Base-by-base conservation (phyloP, 805 yeast species). In the Geotrichum ghanense region DNA sequence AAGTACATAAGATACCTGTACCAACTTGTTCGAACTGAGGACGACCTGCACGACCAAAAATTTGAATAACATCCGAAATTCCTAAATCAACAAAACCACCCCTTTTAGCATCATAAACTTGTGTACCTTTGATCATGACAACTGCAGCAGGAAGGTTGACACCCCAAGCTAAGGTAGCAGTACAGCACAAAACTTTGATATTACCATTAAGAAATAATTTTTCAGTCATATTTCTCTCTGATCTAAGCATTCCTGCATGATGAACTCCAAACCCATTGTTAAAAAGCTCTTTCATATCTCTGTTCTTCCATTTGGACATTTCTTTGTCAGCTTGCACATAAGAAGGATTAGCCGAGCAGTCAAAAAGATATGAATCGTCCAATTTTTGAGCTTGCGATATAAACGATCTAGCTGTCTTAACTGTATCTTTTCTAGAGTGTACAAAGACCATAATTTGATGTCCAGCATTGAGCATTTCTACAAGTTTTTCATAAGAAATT, bases 81-180 rank as follows among this genome's bases (percentile, higher is more conserved):
- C 97, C 97, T 35, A 94, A 69, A 60, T 92, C 98, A 2, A 82
- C 77, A 58, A 80, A 86, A 0, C 98, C 98, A 73, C 98, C 98
- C 45, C 82, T 83, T 60, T 89, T 86, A 0, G 97, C 74, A 60
- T 92, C 95, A 60, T 92, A 92, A 0, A 92, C 88, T 59, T 90
- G 95, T 0, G 99, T 92, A 0, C 99, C 99, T 58, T 92, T 92
- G 25, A 92, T 79, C 51, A 92, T 85, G 19, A 92, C 99, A 37
- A 88, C 95, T 1, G 96, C 97, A 4, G 98, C 98, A 1, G 99
- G 98, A 49, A 92, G 70, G 60, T 92, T 92, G 17, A 92, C 97
- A 75, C 99, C 99, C 99, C 99, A 92, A 0, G 99, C 99, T 49
- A 92, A 74, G 0, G 99, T 92, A 0, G 98, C 95, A 2, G 99